These are phyloP conservation scores for Albifimbria verrucaria DNA, from an alignment of 2,329 filamentous ascomycete genomes.

Conservation along the genomic window DNA sequence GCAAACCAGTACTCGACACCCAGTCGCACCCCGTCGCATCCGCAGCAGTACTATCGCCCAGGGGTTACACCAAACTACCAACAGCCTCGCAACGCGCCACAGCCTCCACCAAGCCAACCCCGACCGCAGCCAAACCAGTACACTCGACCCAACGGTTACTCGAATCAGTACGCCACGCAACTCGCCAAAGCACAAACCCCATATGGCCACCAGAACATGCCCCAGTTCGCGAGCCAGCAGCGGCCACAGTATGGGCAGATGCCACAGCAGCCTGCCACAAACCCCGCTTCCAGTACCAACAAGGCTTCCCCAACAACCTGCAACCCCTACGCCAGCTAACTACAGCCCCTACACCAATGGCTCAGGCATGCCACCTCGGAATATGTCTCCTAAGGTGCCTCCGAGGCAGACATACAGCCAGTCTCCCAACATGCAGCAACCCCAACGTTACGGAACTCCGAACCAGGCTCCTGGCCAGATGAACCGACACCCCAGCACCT, in stretches of 20 bases:
- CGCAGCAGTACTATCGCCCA: slow-evolving; percentile 43
- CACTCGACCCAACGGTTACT: slow-evolving; percentile 45
- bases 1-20: slow-evolving; percentile 45
- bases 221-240: slow-evolving; percentile 44
- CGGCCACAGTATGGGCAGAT: slow-evolving; percentile 41
- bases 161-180: slow-evolving; percentile 44
- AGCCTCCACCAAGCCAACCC: slow-evolving; percentile 25
- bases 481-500: slow-evolving; percentile 30
- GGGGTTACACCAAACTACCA: slow-evolving; percentile 39
- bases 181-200: slow-evolving; percentile 50
- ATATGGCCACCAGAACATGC: slow-evolving; percentile 49
- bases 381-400: slow-evolving; percentile 42
- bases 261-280: slow-evolving; percentile 36
- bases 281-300: slow-evolving; percentile 39
- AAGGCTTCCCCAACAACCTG: slow-evolving; percentile 34
- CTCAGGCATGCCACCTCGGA: slow-evolving; percentile 34
- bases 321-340: slow-evolving; percentile 32
- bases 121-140: slow-evolving; percentile 46
- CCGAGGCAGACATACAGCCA: slow-evolving; percentile 35
- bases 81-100: slow-evolving; percentile 32
- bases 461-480: slow-evolving; percentile 26
- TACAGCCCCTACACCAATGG: slow-evolving; percentile 42
- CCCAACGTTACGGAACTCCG: slow-evolving; percentile 28
- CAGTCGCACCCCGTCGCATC: slow-evolving; percentile 40
- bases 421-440: slow-evolving; percentile 33